A percentile compares a stretch with the other conserved stretches of the same genome.
Evolutionary conservation across 176 grass and related monocot genomes (phyloP).

Genomic region (Stipa capillata): DNA sequence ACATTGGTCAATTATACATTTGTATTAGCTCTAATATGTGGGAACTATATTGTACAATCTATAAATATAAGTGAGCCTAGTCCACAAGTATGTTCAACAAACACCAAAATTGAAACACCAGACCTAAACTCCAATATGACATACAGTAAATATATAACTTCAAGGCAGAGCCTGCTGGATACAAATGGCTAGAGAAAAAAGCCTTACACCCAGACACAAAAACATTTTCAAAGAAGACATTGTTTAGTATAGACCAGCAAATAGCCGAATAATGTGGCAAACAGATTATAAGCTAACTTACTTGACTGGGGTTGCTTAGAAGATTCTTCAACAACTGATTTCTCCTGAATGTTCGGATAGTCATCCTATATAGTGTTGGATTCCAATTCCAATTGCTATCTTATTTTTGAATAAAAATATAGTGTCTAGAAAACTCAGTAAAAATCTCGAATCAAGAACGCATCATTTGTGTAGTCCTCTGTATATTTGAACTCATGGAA

Average conservation of each 20-base stretch:
- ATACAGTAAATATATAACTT: background rate
- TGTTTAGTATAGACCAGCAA: background rate
- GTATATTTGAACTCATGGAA: no score
- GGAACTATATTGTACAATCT: background rate
- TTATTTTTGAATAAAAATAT: no score
- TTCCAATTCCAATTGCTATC: no score
- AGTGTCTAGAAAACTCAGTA: no score
- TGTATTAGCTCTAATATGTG: slow-evolving; percentile 1
- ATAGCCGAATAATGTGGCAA: background rate
- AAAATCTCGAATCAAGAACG: no score
- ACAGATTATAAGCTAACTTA: slow-evolving; percentile 10
- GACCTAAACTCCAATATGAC: no score
- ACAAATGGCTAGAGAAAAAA: background rate
- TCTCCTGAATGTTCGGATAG: slow-evolving; percentile 20
- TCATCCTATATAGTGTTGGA: no score
- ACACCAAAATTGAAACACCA: slow-evolving; percentile 7
- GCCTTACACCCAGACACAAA: background rate
- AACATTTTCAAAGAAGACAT: slow-evolving; percentile 18
- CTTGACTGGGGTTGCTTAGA: background rate
- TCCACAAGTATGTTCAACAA: background rate
- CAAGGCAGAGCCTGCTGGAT: background rate
- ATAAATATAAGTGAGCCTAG: slow-evolving; percentile 2
- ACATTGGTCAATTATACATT: no score
- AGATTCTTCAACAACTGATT: slow-evolving; percentile 16
- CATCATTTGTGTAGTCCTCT: no score